A percentile compares a stretch with the other conserved stretches of the same genome.
Conservation (phyloP, 768 basidiomycete species). For the Kwoniella sp. region DNA sequence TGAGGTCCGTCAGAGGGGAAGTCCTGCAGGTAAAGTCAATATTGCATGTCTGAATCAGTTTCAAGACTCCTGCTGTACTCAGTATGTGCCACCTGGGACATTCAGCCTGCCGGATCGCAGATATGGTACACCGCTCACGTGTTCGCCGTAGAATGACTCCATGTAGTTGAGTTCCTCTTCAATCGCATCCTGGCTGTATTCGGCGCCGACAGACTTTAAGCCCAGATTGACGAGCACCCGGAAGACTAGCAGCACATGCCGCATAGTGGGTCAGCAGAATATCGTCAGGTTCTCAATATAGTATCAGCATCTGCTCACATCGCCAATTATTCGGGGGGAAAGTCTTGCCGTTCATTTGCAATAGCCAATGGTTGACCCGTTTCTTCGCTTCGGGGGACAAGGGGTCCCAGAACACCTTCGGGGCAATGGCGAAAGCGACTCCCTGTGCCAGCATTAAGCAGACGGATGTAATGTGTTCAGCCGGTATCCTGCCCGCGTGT, state of each 20-base stretch:
- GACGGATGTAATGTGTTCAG: too few species aligned
- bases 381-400: slow-evolving; percentile 25
- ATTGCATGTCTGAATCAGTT: background rate
- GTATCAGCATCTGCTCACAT: slow-evolving; percentile 26
- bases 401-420: slow-evolving; percentile 61
- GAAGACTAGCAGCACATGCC: too few species aligned
- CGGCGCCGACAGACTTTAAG: slow-evolving; percentile 35
- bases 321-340: slow-evolving; percentile 44
- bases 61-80: too few species aligned
- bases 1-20: slow-evolving; percentile 34
- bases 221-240: slow-evolving; percentile 38
- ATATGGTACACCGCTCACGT: slow-evolving; percentile 25
- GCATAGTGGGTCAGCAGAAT: background rate
- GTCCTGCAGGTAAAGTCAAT: slow-evolving; percentile 20
- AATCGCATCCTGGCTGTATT: slow-evolving; percentile 35
- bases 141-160: slow-evolving; percentile 33
- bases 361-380: slow-evolving; percentile 29
- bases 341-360: slow-evolving; percentile 22
- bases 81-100: too few species aligned
- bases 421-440: slow-evolving; percentile 68
- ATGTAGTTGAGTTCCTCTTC: slow-evolving; percentile 36
- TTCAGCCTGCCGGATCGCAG: too few species aligned
- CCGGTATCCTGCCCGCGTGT: too few species aligned
- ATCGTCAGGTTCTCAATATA: background rate
- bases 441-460: too few species aligned